These are phyloP conservation scores for Pichia occidentalis DNA, from an alignment of 805 yeast genomes.

Conservation along the genomic window DNA sequence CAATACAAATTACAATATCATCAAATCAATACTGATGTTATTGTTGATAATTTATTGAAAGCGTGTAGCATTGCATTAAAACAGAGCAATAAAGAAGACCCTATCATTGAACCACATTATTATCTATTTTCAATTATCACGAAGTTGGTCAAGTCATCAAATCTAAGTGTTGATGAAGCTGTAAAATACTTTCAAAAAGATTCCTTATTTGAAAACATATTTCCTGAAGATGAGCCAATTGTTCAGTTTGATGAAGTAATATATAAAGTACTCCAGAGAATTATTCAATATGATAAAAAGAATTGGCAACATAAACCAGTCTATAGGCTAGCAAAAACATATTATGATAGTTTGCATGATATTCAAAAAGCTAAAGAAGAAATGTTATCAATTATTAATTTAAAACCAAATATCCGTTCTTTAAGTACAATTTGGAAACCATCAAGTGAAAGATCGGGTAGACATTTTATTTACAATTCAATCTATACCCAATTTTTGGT, in stretches of 20 bases:
- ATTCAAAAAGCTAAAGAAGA: constrained; percentile 51
- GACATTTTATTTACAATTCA: constrained; percentile 73
- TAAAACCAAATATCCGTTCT: constrained; percentile 62
- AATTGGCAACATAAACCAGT: constrained; percentile 90
- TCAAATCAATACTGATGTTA: constrained; percentile 16
- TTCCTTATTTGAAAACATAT: constrained; percentile 20
- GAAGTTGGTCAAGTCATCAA: constrained; percentile 42
- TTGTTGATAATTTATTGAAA: constrained; percentile 37
- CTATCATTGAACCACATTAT: constrained; percentile 75
- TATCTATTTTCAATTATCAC: constrained; percentile 48
- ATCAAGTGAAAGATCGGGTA: constrained; percentile 85
- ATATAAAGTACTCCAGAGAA: constrained; percentile 39
- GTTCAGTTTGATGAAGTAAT: constrained; percentile 34
- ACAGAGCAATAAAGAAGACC: constrained; percentile 40
- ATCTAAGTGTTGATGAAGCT: constrained; percentile 34
- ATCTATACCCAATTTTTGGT: constrained; percentile 63
- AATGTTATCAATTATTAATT: constrained; percentile 54
- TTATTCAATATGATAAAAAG: constrained; percentile 61
- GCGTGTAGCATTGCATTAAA: constrained; percentile 39
- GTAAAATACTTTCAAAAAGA: constrained; percentile 35
- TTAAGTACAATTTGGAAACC: constrained; percentile 91
- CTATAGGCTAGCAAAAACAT: constrained; percentile 61
- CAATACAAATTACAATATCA: constrained; percentile 41
- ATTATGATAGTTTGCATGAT: constrained; percentile 48
- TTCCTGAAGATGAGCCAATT: neutral